Evolutionary conservation across 129 eudicot genomes (phyloP), one percentile per base, ranked within the genome.

Genomic region (Chrysanthemum seticuspe): DNA sequence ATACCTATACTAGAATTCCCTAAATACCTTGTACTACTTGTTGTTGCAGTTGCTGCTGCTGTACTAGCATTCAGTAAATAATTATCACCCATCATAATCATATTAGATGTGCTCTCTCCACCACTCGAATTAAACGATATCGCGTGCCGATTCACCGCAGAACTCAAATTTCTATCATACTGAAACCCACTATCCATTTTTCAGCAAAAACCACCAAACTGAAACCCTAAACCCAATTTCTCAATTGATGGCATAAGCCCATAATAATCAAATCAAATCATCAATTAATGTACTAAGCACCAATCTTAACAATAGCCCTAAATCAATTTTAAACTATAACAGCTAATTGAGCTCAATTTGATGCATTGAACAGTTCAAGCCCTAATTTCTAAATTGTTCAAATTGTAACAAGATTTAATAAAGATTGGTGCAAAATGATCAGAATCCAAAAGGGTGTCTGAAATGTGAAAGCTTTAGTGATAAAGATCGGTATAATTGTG

Each of bases 71-170:
- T 75, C 69, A 56, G 21, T 48, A 31, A 40, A 53, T 75, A 73
- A 63, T 77, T 77, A 73, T 75, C 83, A 50, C 89, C 87, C 86
- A 79, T 77, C 76, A 70, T 71, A 69, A 77, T 77, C 85, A 87
- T 84, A 79, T 84, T 85, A 1, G 87, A 82, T 3, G 87, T 73
- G 49, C 82, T 79, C 34, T 69, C 70, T 55, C 68, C 58, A 13
- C 65, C 89, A 69, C 80, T 83, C 0, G 92, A 74, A 58, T 79
- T 82, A 58, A 87, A 84, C 8, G 85, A 84, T 58, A 80, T 84
- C 9, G 83, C 78, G 49, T 84, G 87, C 10, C 70, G 75, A 71
- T 82, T 77, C 25, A 78, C 19, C 57, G 58, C 80, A 14, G 90
- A 66, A 18, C 73, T 73, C 8, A 80, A 18, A 56, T 54, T 51